These are phyloP conservation scores for Crataegus laevigata DNA, from an alignment of 306 rosid species.

Conservation along the genomic window DNA sequence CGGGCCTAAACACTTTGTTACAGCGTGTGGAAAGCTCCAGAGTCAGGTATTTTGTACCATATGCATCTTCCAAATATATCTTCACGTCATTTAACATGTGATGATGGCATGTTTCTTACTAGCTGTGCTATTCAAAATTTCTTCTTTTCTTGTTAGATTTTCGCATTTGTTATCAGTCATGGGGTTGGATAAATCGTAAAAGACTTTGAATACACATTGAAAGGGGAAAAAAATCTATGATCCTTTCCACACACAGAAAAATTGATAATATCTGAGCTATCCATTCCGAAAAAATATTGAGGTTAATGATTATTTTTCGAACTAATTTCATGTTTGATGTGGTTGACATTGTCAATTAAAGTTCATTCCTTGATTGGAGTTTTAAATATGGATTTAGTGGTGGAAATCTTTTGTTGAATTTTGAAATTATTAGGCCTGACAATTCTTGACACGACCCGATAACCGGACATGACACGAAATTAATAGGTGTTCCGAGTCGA, in stretches of 20 bases:
- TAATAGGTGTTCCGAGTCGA: no score
- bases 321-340: not conserved
- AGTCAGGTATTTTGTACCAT: conserved; percentile 68
- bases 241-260: not conserved
- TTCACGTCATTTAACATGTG: not conserved
- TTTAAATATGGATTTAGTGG: not conserved
- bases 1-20: conserved; percentile 85
- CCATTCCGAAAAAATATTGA: not conserved
- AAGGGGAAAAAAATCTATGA: not conserved
- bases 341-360: not conserved
- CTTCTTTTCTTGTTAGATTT: not conserved
- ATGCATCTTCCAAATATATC: not conserved
- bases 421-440: no score
- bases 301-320: not conserved
- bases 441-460: no score
- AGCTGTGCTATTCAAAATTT: not conserved
- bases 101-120: not conserved
- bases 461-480: no score
- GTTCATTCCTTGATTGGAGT: not conserved
- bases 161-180: not conserved
- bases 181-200: not conserved
- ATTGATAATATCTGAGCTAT: not conserved
- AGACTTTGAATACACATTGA: not conserved
- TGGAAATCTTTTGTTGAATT: not conserved
- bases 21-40: conserved; percentile 82